Conservation (phyloP, 192 early-diverging fungal genomes). For the Linnemannia schmuckeri region DNA sequence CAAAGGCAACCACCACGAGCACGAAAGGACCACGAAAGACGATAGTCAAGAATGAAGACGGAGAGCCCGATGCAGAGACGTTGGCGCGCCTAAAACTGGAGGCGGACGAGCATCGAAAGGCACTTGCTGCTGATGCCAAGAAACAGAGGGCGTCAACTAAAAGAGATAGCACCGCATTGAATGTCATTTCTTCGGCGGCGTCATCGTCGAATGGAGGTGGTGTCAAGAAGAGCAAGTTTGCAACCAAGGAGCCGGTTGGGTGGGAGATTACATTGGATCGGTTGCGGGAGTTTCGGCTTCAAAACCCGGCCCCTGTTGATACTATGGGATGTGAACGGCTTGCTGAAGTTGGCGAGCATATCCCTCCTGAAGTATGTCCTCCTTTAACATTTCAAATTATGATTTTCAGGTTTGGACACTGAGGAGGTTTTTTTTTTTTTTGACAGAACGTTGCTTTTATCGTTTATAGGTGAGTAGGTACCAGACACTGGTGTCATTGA, state of each 20-base stretch:
- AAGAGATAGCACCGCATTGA: not conserved
- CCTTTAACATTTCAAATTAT: not conserved
- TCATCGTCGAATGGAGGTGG: not conserved
- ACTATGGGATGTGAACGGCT: constrained; percentile 89
- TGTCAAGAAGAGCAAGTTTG: constrained; percentile 46
- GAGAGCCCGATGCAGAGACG: constrained; percentile 29
- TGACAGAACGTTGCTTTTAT: not conserved
- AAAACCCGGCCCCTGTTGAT: constrained; percentile 85
- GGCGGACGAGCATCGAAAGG: constrained; percentile 31
- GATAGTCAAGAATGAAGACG: constrained; percentile 51
- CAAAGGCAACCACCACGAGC: not conserved
- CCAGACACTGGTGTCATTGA: constrained; percentile 87
- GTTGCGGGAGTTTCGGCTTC: constrained; percentile 77
- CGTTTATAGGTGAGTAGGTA: constrained; percentile 72
- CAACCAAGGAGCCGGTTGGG: constrained; percentile 59
- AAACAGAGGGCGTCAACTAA: not conserved
- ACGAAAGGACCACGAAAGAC: not conserved
- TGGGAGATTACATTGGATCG: constrained; percentile 76
- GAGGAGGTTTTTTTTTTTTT: not conserved
- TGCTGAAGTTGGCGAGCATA: constrained; percentile 53
- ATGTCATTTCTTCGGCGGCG: not conserved
- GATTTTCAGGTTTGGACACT: not conserved
- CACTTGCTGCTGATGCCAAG: constrained; percentile 19
- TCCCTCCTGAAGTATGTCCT: constrained; percentile 47
- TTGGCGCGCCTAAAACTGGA: constrained; percentile 35